Conservation (phyloP, 169 alveolate genomes). For the Theileria annulata region DNA sequence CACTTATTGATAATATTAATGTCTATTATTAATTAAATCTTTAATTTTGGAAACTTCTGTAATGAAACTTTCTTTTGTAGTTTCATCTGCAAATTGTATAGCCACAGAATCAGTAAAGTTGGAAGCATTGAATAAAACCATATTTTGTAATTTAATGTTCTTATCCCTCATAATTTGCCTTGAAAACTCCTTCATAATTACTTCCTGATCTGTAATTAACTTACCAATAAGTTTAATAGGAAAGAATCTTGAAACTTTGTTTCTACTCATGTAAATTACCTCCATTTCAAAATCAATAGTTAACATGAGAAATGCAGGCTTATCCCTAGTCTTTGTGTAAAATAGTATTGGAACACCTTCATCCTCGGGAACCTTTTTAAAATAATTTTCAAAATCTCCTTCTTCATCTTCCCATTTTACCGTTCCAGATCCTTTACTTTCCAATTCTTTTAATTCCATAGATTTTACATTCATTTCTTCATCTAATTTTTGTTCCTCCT, state of each 20-base stretch:
- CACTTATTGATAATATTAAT: conserved; percentile 1
- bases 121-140: conserved; percentile 51
- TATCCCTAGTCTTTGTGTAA: conserved; percentile 56
- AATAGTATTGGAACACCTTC: conserved; percentile 57
- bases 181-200: conserved; percentile 46
- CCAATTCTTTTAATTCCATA: too few relatives aligned
- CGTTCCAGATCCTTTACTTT: too few relatives aligned
- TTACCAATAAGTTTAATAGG: conserved; percentile 63
- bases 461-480: too few relatives aligned
- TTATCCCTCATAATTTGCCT: conserved; percentile 36
- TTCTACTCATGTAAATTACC: conserved; percentile 55
- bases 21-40: conserved; percentile 28
- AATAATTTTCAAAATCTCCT: too few relatives aligned
- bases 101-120: conserved; percentile 66
- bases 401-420: too few relatives aligned
- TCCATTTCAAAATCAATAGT: conserved; percentile 49
- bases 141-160: conserved; percentile 13
- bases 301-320: conserved; percentile 46
- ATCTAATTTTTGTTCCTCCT: neutral
- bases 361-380: conserved; percentile 18
- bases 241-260: conserved; percentile 59
- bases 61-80: conserved; percentile 34
- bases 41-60: conserved; percentile 23
- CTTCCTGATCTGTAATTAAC: conserved; percentile 31
- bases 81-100: conserved; percentile 56